Base-by-base conservation (phyloP, 176 grass and related monocot genomes). In the Aegilops bicornis region DNA sequence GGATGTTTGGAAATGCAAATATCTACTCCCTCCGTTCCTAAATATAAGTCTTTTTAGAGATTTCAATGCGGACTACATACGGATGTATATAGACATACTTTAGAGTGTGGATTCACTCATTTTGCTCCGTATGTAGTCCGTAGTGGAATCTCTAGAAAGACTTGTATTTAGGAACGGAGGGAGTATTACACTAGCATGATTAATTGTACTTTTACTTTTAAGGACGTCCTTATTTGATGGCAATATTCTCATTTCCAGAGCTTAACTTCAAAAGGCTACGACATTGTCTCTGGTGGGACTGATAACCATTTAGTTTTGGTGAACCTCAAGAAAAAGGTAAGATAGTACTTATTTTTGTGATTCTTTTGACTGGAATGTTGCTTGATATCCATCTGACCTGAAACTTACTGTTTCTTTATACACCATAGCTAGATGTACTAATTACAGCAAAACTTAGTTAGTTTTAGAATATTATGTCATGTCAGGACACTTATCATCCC, bases 301-400 rank as follows among this genome's bases (percentile, higher is more conserved):
- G 94, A 99, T 23, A 99, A 99, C 83, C 97, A 99, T 92, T 96
- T 99, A 84, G 97, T 99, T 31, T 92, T 99, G 84, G 97, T 99
- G 33, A 99, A 99, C 85, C 94, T 99, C 24, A 99, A 99, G 82
- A 91, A 85, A 63, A 94, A 99, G 94, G 97, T 99, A 92, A 86
- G 63, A 79, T 17, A 64, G 32, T 84, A 48, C 37, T 54, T 17
- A 14, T 73, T 63, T 76, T 2, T 84, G 1, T 76, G 4, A 64
- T 61, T 23, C 43, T 32, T 62, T 20, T 42, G n/a, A 20, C 20
- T 29, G 15, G 1, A 30, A 79, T 42, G n/a, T 81, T 82, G 19
- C 24, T 66, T 86, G 61, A 77, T 76, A 23, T 77, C 15, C 11
- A 62, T 29, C 25, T 56, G 10, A 27, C 27, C 45, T 76, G 20